Percentiles rank a stretch among this genome's conserved stretches.
These are phyloP conservation scores for Podospora fimiseda DNA, from an alignment of 495 filamentous ascomycete genomes.

Conservation along the genomic window DNA sequence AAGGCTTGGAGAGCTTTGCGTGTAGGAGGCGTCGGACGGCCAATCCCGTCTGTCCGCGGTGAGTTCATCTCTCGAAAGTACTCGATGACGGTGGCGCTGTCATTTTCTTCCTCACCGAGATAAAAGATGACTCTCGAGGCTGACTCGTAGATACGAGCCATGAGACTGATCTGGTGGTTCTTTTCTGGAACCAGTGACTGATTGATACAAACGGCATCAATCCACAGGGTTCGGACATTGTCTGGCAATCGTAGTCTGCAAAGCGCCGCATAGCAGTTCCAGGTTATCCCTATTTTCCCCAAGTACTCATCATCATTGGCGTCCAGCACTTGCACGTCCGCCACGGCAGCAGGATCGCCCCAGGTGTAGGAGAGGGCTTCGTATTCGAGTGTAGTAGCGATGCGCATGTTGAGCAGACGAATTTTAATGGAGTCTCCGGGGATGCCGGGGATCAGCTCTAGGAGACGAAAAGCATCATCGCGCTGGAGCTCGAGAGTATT, in stretches of 20 bases:
- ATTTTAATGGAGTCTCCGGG: background rate
- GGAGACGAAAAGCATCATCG: background rate
- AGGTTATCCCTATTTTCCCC: background rate
- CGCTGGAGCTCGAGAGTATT: background rate
- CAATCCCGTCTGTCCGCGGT: too few relatives aligned
- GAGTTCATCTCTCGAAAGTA: background rate
- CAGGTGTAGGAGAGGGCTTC: background rate
- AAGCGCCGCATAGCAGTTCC: background rate
- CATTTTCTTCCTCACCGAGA: background rate
- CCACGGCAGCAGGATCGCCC: background rate
- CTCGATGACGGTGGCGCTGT: background rate
- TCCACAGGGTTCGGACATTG: background rate
- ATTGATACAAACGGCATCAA: background rate
- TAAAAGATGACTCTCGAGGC: background rate
- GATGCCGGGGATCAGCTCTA: background rate
- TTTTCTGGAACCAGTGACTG: background rate
- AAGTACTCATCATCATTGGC: background rate
- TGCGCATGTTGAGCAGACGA: background rate
- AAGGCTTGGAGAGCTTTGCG: background rate
- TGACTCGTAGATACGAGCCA: background rate
- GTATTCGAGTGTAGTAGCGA: background rate
- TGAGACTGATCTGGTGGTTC: background rate
- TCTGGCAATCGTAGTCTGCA: background rate
- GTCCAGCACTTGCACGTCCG: background rate
- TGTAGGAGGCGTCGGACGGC: background rate